These are phyloP conservation scores for Limnomonas spitsbergensis DNA, from an alignment of 139 green algal species.

Conservation along the genomic window DNA sequence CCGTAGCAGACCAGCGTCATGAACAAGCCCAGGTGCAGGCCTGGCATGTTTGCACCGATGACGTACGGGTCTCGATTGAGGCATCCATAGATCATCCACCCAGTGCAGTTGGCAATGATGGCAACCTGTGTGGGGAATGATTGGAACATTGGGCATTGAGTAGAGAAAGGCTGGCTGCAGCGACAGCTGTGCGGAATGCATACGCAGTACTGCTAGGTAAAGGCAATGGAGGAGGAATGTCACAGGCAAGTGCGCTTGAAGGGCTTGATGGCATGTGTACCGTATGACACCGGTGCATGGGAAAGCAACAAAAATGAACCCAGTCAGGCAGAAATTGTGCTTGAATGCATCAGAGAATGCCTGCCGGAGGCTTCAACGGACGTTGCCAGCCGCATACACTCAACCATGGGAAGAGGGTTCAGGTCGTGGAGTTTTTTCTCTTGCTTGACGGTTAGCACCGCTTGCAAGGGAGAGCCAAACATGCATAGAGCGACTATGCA, in stretches of 20 bases:
- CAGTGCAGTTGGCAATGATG: slow-evolving; percentile 41
- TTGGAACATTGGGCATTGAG: slow-evolving; percentile 39
- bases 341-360: no score
- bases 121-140: slow-evolving; percentile 27
- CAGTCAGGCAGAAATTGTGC: no score
- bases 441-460: slow-evolving; percentile 18
- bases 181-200: not conserved
- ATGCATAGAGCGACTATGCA: slow-evolving; percentile 25
- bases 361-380: no score
- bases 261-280: no score
- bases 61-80: slow-evolving; percentile 34
- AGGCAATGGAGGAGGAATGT: no score
- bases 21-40: slow-evolving; percentile 35
- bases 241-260: no score
- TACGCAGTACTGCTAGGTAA: no score
- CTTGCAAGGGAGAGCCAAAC: slow-evolving; percentile 21
- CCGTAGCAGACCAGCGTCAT: slow-evolving; percentile 39
- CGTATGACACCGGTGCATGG: no score
- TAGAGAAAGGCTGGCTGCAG: not conserved
- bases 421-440: slow-evolving; percentile 7
- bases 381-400: no score
- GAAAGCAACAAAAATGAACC: no score
- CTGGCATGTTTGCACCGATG: slow-evolving; percentile 35
- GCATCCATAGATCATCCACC: slow-evolving; percentile 33
- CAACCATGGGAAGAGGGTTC: no score